Evolutionary conservation across 441 rosid genomes (phyloP), one percentile per base, ranked within the genome.

Genomic region (Manihot esculenta): DNA sequence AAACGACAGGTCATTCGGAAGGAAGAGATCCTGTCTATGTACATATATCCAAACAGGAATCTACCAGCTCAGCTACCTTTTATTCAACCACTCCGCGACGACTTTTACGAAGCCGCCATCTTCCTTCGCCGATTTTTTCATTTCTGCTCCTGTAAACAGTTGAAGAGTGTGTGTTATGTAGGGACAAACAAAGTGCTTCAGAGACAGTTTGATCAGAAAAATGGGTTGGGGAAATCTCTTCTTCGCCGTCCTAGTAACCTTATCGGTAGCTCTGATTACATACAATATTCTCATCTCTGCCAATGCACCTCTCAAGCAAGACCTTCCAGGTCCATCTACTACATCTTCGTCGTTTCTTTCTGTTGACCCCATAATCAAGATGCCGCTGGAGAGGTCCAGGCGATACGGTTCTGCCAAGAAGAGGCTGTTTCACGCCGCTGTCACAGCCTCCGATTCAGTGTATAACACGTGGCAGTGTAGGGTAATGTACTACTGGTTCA

Each of bases 391-490:
- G 14, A 84, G 79, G 74, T 82, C 91, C 1, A 72, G 78, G 27
- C 67, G 62, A 18, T 49, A 44, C 9, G 76, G 79, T 0, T 9
- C 48, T 8, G 11, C 47, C 13, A 64, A 71, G 75, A 78, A 59
- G 73, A 77, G 96, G 74, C 78, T 89, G 57, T 95, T 95, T 73
- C 99, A 95, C 85, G 91, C 95, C 18, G 99, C 99, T 0, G 93
- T 95, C 14, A 91, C 98, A 2, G 92, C 99, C 10, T 95, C 98
- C 1, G 89, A 88, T 67, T 91, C 99, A 0, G 96, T 89, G 24
- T 95, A 95, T 83, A 95, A 93, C 57, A 87, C 97, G 0, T 91
- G 99, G 99, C 99, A 95, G 86, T 89, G 98, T 33, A 81, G 99
- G 76, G 80, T 95, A 38, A 95, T 93, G 99, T 91, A 95, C 72